Base-by-base conservation (phyloP, 805 yeast species). In the Yarrowia sp. region DNA sequence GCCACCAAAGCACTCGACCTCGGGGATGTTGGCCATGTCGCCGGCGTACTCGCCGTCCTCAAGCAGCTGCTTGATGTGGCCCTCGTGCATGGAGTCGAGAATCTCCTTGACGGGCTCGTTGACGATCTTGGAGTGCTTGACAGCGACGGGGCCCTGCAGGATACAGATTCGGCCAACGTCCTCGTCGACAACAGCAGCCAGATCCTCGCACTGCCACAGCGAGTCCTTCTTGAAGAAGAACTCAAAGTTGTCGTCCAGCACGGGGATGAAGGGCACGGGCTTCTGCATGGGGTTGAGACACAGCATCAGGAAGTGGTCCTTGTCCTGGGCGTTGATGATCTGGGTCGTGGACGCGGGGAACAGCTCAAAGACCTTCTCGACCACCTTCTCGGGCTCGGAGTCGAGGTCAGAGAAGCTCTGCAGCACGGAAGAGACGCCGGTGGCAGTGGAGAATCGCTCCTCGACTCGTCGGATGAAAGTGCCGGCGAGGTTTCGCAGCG, bases 91-190 rank as follows among this genome's bases (percentile, higher is more conserved):
- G 68, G 81, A 78, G 73, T 93, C 97, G 77, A 94, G 77, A 68
- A 94, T 91, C 46, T 87, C 88, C 76, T 88, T 86, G 72, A 94
- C 89, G 70, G 99, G 98, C 78, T 90, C 97, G 72, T 94, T 86
- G 65, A 89, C 94, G 72, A 81, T 80, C 70, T 81, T 88, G 69
- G 97, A 86, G 80, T 79, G 92, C 77, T 86, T 91, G 69, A 97
- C 97, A 69, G 99, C 96, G 68, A 94, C 98, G 59, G 99, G 99
- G 69, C 99, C 98, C 71, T 91, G 97, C 71, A 94, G 82, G 68
- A 94, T 91, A 88, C 99, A 96, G n/a, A 97, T 93, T 82, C 99
- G 88, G 77, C 92, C 92, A 65, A 94, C 98, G 74, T 94, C 99
- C 71, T 88, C 90, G 68, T 82, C 98, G 67, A 90, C 92, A 72